These are phyloP conservation scores for Saccharomycopsis oosterbeekiorum DNA, from an alignment of 805 yeast genomes.

Conservation along the genomic window DNA sequence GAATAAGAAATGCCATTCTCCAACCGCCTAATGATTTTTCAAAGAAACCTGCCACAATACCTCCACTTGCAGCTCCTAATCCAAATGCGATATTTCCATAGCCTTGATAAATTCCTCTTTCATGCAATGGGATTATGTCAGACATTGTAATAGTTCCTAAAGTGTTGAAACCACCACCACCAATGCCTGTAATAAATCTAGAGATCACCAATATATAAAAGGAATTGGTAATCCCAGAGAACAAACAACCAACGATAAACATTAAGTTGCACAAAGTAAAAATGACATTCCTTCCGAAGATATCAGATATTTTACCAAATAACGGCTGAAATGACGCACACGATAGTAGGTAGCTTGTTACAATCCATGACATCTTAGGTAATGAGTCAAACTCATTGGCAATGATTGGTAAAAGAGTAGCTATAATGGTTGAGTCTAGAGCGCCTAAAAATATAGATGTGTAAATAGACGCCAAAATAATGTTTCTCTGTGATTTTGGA, in stretches of 20 bases:
- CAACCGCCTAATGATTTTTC: slow-evolving; percentile 44
- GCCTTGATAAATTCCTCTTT: slow-evolving; percentile 75
- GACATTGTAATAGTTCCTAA: slow-evolving; percentile 66
- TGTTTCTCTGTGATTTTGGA: neutral
- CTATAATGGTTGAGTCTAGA: slow-evolving; percentile 50
- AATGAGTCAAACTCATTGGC: slow-evolving; percentile 50
- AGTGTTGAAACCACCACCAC: slow-evolving; percentile 83
- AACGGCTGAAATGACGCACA: slow-evolving; percentile 68
- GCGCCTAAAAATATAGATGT: slow-evolving; percentile 42
- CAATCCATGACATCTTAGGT: slow-evolving; percentile 54
- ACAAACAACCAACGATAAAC: slow-evolving; percentile 37
- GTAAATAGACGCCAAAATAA: slow-evolving; percentile 29
- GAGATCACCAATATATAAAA: slow-evolving; percentile 38
- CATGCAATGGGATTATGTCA: slow-evolving; percentile 65
- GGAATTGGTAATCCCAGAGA: slow-evolving; percentile 30
- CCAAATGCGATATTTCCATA: slow-evolving; percentile 65
- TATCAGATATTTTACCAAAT: slow-evolving; percentile 61
- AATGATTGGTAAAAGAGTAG: slow-evolving; percentile 47
- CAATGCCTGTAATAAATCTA: slow-evolving; percentile 71
- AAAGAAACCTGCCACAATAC: slow-evolving; percentile 48
- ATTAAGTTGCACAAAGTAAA: slow-evolving; percentile 32
- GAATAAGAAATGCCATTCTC: slow-evolving; percentile 50
- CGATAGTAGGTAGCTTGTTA: slow-evolving; percentile 59
- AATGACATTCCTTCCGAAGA: slow-evolving; percentile 43
- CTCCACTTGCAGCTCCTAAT: slow-evolving; percentile 66